Base-by-base conservation (phyloP, 176 grass and related monocot genomes). In the Eragrostis curvula region DNA sequence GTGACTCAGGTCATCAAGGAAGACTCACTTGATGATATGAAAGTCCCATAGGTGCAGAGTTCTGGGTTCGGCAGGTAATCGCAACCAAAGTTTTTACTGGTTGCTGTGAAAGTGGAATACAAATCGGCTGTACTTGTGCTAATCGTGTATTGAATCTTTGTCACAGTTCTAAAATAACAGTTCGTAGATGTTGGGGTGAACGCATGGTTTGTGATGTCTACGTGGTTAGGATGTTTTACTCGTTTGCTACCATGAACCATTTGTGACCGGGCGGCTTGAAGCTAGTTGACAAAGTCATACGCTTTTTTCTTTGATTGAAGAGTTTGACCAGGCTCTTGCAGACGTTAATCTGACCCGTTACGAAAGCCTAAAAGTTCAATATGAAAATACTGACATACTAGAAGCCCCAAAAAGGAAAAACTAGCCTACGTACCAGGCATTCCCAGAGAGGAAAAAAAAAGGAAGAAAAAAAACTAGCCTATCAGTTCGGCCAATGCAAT, bases 71-170 rank as follows among this genome's bases (percentile, higher is more conserved):
- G 68, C 59, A 45, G 59, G 66, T 52, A 66, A 66, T 67, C 0
- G 83, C 72, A 78, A 50, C 67, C 13, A 0, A 51, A 77, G 60
- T 73, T 59, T 86, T 29, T 14, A 78, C 66, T 32, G 66, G 78
- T 78, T 90, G 83, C 66, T 82, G 30, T 67, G 71, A 16, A 72
- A 66, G 48, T 59, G 41, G 66, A 89, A 65, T 39, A 78, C 66
- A 66, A 21, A 49, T 50, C 9, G 66, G 17, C 44, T 89, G 72
- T 65, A 79, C 71, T 80, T 85, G 70, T 28, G 56, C 21, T 11
- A 58, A 58, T n/a, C 8, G 56, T 58, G 56, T 60, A 27, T 61
- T 61, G 12, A 12, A 61, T 27, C 58, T 14, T 14, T 61, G 58
- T 61, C 27, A 61, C 58, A 14, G 27, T 61, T 4, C 58, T 61